Conservation (phyloP, 2,329 filamentous ascomycete genomes). For the Arthrobotrys sinensis region DNA sequence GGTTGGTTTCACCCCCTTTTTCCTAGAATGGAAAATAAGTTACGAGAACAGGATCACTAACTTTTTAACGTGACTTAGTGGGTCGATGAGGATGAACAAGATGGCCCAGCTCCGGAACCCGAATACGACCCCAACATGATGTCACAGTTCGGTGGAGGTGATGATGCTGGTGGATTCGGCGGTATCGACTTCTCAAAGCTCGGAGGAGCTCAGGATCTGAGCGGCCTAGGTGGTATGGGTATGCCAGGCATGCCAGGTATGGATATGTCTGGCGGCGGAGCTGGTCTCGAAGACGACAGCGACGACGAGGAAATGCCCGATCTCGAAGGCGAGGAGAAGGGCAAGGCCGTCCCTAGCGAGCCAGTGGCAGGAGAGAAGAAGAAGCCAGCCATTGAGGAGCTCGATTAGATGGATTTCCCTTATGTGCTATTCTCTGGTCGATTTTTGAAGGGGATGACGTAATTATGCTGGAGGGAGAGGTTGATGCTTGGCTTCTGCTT, state of each 20-base stretch:
- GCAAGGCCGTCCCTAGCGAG: slow-evolving; percentile 45
- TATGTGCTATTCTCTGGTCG: slow-evolving; percentile 3
- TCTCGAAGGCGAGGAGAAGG: slow-evolving; percentile 62
- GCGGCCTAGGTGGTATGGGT: slow-evolving; percentile 70
- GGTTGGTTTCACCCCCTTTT: slow-evolving; percentile 70
- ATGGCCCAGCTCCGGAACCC: slow-evolving; percentile 82
- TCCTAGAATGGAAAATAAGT: slow-evolving; percentile 65
- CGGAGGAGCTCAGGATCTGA: slow-evolving; percentile 73
- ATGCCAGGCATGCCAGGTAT: slow-evolving; percentile 64
- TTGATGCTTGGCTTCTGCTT: slow-evolving; percentile 18
- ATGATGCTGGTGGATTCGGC: slow-evolving; percentile 68
- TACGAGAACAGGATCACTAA: slow-evolving; percentile 26
- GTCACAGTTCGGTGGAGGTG: slow-evolving; percentile 68
- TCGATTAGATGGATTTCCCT: slow-evolving; percentile 35
- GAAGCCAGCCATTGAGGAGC: slow-evolving; percentile 43
- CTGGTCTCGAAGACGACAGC: slow-evolving; percentile 61
- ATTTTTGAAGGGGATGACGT: slow-evolving; percentile 14
- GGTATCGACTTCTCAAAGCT: slow-evolving; percentile 97
- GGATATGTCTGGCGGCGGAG: slow-evolving; percentile 27
- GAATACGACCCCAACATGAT: slow-evolving; percentile 66
- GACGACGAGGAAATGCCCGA: slow-evolving; percentile 65
- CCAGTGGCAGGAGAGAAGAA: slow-evolving; percentile 33
- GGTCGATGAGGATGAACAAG: slow-evolving; percentile 99
- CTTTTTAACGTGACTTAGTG: slow-evolving; percentile 69
- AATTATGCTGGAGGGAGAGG: slow-evolving; percentile 32